A percentile compares a stretch with the other conserved stretches of the same genome.
phyloP scores from a whole-genome alignment of 768 basidiomycete genomes.

The Termitomyces sp. region DNA sequence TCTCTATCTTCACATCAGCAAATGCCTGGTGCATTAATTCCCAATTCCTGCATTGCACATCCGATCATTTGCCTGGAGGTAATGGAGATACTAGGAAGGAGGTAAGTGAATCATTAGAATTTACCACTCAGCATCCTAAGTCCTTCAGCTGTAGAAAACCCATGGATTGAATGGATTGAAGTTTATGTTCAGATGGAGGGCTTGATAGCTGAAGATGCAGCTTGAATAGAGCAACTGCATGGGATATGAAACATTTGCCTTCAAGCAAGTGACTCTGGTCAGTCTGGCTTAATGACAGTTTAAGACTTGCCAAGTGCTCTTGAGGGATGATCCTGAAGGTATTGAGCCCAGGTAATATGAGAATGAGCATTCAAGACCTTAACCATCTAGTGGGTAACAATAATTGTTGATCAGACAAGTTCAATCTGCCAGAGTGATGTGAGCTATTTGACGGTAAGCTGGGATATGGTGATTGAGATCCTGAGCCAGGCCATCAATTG shows the following conservation, averaged over 20 bases:
- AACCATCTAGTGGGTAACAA: constrained; percentile 1
- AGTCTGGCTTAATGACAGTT: not conserved
- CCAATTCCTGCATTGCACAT: not conserved
- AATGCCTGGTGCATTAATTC: not conserved
- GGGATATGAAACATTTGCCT: not conserved
- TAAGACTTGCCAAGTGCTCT: not conserved
- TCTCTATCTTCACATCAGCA: not conserved
- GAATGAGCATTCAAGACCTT: constrained; percentile 1
- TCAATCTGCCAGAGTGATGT: constrained; percentile 16
- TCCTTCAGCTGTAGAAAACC: no score
- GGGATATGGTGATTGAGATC: constrained; percentile 23
- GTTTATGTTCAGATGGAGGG: no score
- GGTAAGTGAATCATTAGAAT: no score
- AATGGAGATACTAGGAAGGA: no score
- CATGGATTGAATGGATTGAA: no score
- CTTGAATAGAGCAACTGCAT: not conserved
- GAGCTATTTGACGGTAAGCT: constrained; percentile 12
- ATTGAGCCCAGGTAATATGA: not conserved
- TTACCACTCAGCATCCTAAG: no score
- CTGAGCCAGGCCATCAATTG: constrained; percentile 13
- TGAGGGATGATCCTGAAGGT: constrained; percentile 16
- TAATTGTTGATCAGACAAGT: constrained; percentile 9
- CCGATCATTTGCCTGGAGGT: not conserved
- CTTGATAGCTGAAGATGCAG: no score
- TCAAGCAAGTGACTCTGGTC: not conserved